Conservation (phyloP, 306 rosid species). For the Mimosa pudica region DNA sequence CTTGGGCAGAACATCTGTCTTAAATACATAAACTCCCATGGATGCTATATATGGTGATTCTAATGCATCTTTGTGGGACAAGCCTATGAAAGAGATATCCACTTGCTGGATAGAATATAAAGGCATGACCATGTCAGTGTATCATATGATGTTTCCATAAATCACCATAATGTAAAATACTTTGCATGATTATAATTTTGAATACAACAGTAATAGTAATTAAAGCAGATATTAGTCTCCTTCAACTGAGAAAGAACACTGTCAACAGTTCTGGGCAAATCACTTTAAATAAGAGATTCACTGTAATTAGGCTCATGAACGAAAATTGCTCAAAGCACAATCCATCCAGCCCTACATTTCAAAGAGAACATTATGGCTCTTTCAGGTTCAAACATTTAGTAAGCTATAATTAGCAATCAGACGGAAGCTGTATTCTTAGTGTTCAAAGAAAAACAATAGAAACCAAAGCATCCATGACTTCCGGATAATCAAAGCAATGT, state of each 20-base stretch:
- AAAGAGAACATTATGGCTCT: not conserved
- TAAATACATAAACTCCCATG: conserved; percentile 90
- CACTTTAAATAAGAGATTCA: not conserved
- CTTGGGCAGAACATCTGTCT: conserved; percentile 71
- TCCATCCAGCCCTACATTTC: not conserved
- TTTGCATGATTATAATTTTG: not conserved
- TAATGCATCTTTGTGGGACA: conserved; percentile 63
- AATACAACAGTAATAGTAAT: conserved; percentile 21
- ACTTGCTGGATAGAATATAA: conserved; percentile 64
- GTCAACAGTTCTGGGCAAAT: conserved; percentile 3
- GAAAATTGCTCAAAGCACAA: conserved; percentile 5
- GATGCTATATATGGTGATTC: conserved; percentile 82
- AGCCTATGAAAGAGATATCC: conserved; percentile 72
- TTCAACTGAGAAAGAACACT: conserved; percentile 13
- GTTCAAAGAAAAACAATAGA: conserved; percentile 1
- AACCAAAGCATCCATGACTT: not conserved
- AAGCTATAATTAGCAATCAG: not conserved
- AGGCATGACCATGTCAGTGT: not conserved
- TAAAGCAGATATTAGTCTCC: conserved; percentile 28
- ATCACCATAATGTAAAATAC: conserved; percentile 3
- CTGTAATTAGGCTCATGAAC: not conserved
- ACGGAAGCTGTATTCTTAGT: not conserved
- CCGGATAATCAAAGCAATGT: not conserved
- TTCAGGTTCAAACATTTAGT: not conserved
- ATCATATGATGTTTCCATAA: no score